A percentile compares a stretch with the other conserved stretches of the same genome.
These are phyloP conservation scores for Fusarium coicis DNA, from an alignment of 2,329 filamentous ascomycete species.

Conservation along the genomic window DNA sequence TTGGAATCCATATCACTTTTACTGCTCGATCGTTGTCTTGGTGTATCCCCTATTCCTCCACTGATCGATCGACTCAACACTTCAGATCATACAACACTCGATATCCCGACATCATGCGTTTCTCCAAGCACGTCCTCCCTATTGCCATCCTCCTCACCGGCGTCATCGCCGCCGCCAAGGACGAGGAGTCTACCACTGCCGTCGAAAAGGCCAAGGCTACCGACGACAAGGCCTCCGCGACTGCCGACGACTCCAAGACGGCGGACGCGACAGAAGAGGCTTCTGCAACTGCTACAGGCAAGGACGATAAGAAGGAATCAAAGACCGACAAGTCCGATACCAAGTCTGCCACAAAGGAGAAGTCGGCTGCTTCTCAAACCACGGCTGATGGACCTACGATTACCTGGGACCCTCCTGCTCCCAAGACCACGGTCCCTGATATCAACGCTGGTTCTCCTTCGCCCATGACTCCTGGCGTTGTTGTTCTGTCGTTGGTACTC, in stretches of 20 bases:
- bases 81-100: not conserved
- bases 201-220: slow-evolving; percentile 28
- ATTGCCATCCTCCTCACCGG: slow-evolving; percentile 39
- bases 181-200: slow-evolving; percentile 26
- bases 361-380: slow-evolving; percentile 21
- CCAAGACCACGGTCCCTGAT: slow-evolving; percentile 37
- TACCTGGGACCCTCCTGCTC: slow-evolving; percentile 37
- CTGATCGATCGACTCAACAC: slow-evolving; percentile 4
- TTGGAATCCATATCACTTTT: not conserved
- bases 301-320: slow-evolving; percentile 14
- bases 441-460: slow-evolving; percentile 36
- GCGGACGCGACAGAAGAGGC: slow-evolving; percentile 24
- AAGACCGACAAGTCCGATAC: slow-evolving; percentile 16
- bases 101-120: slow-evolving; percentile 35
- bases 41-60: slow-evolving; percentile 20
- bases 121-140: slow-evolving; percentile 43
- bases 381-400: slow-evolving; percentile 17
- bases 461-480: slow-evolving; percentile 32
- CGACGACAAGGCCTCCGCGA: slow-evolving; percentile 25
- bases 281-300: slow-evolving; percentile 24
- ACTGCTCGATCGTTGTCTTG: slow-evolving; percentile 1
- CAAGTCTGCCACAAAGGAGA: slow-evolving; percentile 15
- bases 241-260: slow-evolving; percentile 30
- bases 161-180: slow-evolving; percentile 34
- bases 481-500: slow-evolving; percentile 40